phyloP scores from a whole-genome alignment of 805 yeast species.

The Kodamaea kakaduensis region DNA sequence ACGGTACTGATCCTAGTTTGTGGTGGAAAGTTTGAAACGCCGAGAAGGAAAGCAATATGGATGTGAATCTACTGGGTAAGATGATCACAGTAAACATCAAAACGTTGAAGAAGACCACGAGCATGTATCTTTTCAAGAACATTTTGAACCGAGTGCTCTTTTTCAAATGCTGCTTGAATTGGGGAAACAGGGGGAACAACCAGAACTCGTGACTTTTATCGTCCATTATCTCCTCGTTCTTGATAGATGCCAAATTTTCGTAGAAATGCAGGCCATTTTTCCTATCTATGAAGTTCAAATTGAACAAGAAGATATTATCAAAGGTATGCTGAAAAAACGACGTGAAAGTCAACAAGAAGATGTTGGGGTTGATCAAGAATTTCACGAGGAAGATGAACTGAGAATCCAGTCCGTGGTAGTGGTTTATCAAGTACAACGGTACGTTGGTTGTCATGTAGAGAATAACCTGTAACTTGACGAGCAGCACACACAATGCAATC shows the following conservation, averaged over 20 bases:
- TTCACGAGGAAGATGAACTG: conserved; percentile 6
- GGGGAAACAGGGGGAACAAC: conserved; percentile 5
- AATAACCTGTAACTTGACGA: conserved; percentile 3
- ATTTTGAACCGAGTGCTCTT: conserved; percentile 18
- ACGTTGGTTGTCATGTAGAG: conserved; percentile 8
- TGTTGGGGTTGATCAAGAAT: conserved; percentile 14
- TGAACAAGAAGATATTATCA: conserved; percentile 18
- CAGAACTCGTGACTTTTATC: background rate
- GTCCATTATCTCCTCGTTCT: conserved; percentile 9
- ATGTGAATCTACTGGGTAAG: conserved; percentile 27
- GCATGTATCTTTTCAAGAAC: conserved; percentile 17
- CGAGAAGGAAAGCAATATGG: conserved; percentile 36
- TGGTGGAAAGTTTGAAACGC: conserved; percentile 43
- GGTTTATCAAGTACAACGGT: conserved; percentile 8
- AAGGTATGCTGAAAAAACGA: conserved; percentile 15
- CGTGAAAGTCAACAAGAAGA: conserved; percentile 16
- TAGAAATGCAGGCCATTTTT: conserved; percentile 10
- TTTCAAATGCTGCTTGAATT: conserved; percentile 8
- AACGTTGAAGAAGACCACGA: conserved; percentile 22
- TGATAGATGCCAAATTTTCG: conserved; percentile 6
- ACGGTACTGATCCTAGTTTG: conserved; percentile 45
- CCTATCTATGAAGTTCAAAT: conserved; percentile 17
- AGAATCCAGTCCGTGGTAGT: conserved; percentile 4
- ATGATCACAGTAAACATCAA: conserved; percentile 24
- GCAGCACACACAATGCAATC: conserved; percentile 2